Evolutionary conservation across 179 eudicot genomes (phyloP), one percentile per base, ranked within the genome.

Genomic region (Silene coronaria): DNA sequence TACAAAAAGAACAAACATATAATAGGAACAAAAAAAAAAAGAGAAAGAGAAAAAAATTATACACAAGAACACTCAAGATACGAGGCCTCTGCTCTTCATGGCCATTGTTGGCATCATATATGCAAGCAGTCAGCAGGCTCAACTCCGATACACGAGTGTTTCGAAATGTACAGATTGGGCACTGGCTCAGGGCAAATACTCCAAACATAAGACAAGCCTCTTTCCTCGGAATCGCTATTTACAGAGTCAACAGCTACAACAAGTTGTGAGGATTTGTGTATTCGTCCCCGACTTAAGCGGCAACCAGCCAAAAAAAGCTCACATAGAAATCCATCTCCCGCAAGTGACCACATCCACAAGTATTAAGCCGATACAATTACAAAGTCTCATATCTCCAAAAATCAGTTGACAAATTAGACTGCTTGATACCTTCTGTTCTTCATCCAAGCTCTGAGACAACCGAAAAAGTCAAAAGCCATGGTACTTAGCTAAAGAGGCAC

Each of bases 161-260:
- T 69, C 23, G 6, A 61, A 76, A 81, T 81, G 76, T 81, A 78
- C 81, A 75, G 45, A 72, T 77, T 70, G 5, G 58, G 72, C 57
- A 67, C 48, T 9, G 38, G 76, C 75, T 65, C 69, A 30, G 69
- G 75, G 67, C 53, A 19, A 27, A 34, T n/a, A 42, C 17, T 45
- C 36, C 11, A 45, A 75, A 68, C 80, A 45, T 62, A 13, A 63
- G 70, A 61, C 55, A 59, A 71, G 73, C 70, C 46, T 48, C 46
- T 38, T 58, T 61, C 81, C 67, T 68, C 53, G 34, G 66, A 63
- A 48, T 68, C 55, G 17, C 53, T 81, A 81, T 81, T 70, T 81
- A 81, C 84, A 81, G 84, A 77, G 73, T 77, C 71, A 28, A 42
- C 3, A 27, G 57, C 51, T 67, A 69, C 48, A 32, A 51, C 9